phyloP scores from a whole-genome alignment of 2,329 filamentous ascomycete genomes.

The Neocucurbitaria cava region DNA sequence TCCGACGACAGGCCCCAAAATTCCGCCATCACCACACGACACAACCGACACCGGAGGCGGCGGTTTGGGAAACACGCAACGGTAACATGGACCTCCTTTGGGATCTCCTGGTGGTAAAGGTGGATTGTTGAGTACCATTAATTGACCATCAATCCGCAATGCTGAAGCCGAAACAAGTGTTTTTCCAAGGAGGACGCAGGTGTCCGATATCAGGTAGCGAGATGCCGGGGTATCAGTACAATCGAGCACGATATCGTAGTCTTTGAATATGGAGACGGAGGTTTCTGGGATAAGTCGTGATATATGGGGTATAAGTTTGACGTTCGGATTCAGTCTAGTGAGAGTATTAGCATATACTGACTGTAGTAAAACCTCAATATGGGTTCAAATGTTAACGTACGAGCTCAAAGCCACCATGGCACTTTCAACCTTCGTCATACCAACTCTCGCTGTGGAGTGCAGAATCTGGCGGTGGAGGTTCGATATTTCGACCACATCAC shows the following conservation, averaged over 20 bases:
- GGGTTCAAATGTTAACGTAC: constrained; percentile 42
- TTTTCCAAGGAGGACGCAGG: constrained; percentile 79
- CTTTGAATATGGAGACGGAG: constrained; percentile 68
- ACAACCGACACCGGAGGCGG: constrained; percentile 83
- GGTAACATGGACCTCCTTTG: constrained; percentile 82
- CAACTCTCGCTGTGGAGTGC: constrained; percentile 74
- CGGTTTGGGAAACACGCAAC: constrained; percentile 88
- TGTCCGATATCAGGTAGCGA: constrained; percentile 90
- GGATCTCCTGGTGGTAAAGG: constrained; percentile 65
- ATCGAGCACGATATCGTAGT: constrained; percentile 87
- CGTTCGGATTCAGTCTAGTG: constrained; percentile 73
- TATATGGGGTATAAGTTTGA: constrained; percentile 68
- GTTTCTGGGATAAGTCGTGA: constrained; percentile 73
- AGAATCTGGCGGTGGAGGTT: constrained; percentile 93
- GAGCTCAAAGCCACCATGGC: constrained; percentile 54
- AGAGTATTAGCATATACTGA: constrained; percentile 10
- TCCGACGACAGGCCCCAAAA: constrained; percentile 90
- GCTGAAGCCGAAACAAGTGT: constrained; percentile 90
- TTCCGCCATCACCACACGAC: constrained; percentile 90
- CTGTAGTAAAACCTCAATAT: neutral
- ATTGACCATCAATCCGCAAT: constrained; percentile 85
- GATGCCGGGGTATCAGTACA: constrained; percentile 94
- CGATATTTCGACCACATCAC: constrained; percentile 84
- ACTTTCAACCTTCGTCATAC: constrained; percentile 81
- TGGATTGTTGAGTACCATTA: constrained; percentile 87